Conservation (phyloP, 2,329 filamentous ascomycete genomes). For the Capronia coronata region DNA sequence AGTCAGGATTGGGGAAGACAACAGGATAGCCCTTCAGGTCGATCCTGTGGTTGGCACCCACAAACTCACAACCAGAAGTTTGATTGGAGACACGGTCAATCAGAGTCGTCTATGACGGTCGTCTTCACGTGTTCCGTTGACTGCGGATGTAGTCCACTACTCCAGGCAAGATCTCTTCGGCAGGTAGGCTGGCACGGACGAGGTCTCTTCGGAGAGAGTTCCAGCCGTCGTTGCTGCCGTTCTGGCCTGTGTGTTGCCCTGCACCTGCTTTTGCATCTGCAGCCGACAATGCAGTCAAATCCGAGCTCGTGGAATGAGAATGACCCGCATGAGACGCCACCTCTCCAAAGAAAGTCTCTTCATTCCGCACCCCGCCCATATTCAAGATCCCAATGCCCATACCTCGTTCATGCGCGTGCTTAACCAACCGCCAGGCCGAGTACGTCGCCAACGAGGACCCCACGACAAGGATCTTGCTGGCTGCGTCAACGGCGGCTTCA, state of each 20-base stretch:
- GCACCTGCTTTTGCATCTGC: neutral
- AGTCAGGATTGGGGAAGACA: no score
- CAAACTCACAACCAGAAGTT: no score
- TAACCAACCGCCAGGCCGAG: slow-evolving; percentile 85
- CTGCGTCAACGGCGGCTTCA: slow-evolving; percentile 71
- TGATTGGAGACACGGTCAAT: no score
- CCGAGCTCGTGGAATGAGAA: neutral
- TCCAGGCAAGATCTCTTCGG: slow-evolving; percentile 38
- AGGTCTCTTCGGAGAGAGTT: slow-evolving; percentile 16
- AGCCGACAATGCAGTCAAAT: neutral
- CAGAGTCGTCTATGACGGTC: no score
- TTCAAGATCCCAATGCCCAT: slow-evolving; percentile 87
- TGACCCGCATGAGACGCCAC: slow-evolving; percentile 12
- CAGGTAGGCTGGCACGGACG: slow-evolving; percentile 40
- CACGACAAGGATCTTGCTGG: slow-evolving; percentile 68
- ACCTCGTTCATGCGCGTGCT: slow-evolving; percentile 69
- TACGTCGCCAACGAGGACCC: slow-evolving; percentile 92
- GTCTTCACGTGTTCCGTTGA: neutral
- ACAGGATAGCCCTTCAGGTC: no score
- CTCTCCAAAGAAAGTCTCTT: slow-evolving; percentile 38
- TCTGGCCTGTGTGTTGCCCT: no score
- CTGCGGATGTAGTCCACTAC: slow-evolving; percentile 30
- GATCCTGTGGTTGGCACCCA: no score
- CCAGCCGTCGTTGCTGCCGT: slow-evolving; percentile 9
- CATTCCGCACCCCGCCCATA: slow-evolving; percentile 50